Base-by-base conservation (phyloP, 768 basidiomycete genomes). In the Serendipita indica region DNA sequence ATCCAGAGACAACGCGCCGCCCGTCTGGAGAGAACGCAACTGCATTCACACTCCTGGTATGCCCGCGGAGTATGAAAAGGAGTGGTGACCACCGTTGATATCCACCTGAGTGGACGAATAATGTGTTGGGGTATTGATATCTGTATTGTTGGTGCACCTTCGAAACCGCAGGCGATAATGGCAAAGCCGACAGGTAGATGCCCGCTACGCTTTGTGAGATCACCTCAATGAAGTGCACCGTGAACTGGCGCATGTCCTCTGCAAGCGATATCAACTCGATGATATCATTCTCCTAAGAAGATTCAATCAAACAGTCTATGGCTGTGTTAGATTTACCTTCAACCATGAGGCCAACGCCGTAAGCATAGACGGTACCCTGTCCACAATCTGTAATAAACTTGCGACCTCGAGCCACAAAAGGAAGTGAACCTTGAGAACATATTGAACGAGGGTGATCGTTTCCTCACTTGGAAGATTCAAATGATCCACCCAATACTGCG, bases 81-180 rank as follows among this genome's bases (percentile, higher is more conserved):
- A 56, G 12, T 28, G 33, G 22, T 6, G 52, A 25, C 58, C 45
- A 45, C 14, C 7, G 57, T 20, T 3, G 3, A 25, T 18, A 4
- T 6, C 43, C 58, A 43, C 37, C 30, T 6, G 22, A 3, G 3
- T 33, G 4, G 32, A 30, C 20, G 5, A 20, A 3, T 25, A 52
- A 32, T 5, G 49, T 54, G 3, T 54, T n/a, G n/a, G 49, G 22
- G 30, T 7, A 54, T 3, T 16, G 49, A 16, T n/a, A 16, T 22
- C 7, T 54, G n/a, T 54, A 54, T 5, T 22, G 20, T 16, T 32
- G 20, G 20, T n/a, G 16, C 5, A 54, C 22, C 20, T 6, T n/a
- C 5, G 30, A 32, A 16, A 22, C n/a, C 49, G 6, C n/a, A 5
- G 65, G 67, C 28, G 62, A 34, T 52, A 69, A 67, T 37, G 67